Evolutionary conservation across 75 land plant species (phyloP), one percentile per base, ranked within the genome.

Genomic region (Larix kaempferi): DNA sequence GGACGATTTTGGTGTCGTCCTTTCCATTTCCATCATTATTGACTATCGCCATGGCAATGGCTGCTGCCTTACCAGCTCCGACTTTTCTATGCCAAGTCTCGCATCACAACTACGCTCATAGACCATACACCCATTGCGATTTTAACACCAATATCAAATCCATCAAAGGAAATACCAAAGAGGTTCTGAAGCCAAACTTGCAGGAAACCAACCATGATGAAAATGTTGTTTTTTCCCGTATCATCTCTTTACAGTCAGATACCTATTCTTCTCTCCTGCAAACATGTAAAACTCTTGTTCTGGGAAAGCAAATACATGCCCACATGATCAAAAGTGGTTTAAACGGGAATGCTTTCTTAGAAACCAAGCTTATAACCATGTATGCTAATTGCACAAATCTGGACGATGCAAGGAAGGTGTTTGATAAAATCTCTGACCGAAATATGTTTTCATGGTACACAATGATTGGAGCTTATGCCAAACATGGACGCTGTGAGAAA

Each of bases 351-450:
- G 41, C 41, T 0, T 39, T 67, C 33, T 6, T 80, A 21, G 84
- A 59, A 57, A 82, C 64, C 55, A 84, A 84, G 6, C 69, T 82
- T 6, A 33, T 82, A 35, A 81, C 56, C 78, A 82, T 82, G 84
- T 82, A 82, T 61, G 52, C 37, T 11, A 82, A 81, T 41, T 74
- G 76, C 44, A 64, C 64, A 29, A 61, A 4, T 44, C 16, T 62
- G 22, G 61, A 6, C n/a, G 21, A 73, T n/a, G 83, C 83, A 2
- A 29, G 69, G 21, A 54, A 74, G 35, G 84, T 82, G 56, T 82
- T 82, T 33, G 54, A 49, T 49, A 49, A 49, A 49, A 49, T 49
- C 12, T 49, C 12, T 49, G 54, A 11, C 8, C 54, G 54, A 10
- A 49, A 49, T 49, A 2, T 49, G 54, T 49, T 49, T 49, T 49